phyloP scores from a whole-genome alignment of 2,329 filamentous ascomycete genomes.

The Penicillium sp. region DNA sequence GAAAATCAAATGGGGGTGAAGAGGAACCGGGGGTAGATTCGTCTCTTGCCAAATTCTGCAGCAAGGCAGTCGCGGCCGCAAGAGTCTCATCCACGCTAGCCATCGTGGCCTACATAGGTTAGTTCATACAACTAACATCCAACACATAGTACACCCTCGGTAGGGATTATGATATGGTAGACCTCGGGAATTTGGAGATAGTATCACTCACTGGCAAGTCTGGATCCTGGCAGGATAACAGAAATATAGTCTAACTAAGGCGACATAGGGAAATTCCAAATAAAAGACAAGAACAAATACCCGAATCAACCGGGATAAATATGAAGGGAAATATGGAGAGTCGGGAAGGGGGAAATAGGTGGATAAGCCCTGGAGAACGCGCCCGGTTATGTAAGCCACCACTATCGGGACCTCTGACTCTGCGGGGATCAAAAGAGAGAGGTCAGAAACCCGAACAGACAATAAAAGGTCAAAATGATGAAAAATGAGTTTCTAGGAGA shows the following conservation, averaged over 20 bases:
- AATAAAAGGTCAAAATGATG: neutral
- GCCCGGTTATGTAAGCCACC: constrained; percentile 12
- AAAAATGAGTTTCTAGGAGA: neutral
- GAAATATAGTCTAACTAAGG: constrained; percentile 23
- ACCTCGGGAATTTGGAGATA: too few relatives aligned
- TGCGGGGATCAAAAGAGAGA: neutral
- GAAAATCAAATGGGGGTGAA: constrained; percentile 37
- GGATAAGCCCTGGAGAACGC: constrained; percentile 3
- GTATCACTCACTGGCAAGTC: constrained; percentile 27
- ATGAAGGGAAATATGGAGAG: constrained; percentile 11
- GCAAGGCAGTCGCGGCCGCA: constrained; percentile 45
- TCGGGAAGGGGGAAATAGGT: constrained; percentile 12
- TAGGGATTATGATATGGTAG: neutral
- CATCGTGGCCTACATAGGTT: constrained; percentile 42
- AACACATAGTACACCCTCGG: neutral
- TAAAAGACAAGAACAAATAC: constrained; percentile 3
- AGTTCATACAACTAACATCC: constrained; percentile 7
- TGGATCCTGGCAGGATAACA: constrained; percentile 30
- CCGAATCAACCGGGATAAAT: constrained; percentile 14
- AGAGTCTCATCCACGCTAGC: constrained; percentile 49
- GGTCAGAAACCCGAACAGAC: neutral
- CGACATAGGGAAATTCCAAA: constrained; percentile 24
- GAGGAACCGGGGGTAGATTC: constrained; percentile 33
- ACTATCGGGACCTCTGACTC: neutral
- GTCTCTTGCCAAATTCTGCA: constrained; percentile 47